These are phyloP conservation scores for Apiotrichum gracile DNA, from an alignment of 1,284 basidiomycete genomes.

Conservation along the genomic window DNA sequence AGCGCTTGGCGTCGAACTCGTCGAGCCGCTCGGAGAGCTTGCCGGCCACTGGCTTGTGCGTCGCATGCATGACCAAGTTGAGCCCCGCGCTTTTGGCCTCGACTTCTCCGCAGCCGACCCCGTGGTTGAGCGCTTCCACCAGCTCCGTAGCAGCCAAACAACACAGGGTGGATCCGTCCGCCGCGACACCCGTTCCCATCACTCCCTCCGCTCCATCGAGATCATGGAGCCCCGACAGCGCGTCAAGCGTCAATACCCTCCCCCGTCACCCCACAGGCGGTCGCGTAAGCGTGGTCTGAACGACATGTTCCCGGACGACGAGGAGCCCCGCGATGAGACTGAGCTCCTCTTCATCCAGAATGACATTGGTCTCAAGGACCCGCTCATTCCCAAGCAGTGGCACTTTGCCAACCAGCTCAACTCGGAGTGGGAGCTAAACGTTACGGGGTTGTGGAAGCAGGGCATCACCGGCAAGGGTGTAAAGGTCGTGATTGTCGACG, in stretches of 20 bases:
- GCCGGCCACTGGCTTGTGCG: conserved; percentile 80
- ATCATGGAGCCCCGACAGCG: conserved; percentile 11
- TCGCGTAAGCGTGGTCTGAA: not conserved
- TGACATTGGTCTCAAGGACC: conserved; percentile 70
- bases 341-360: conserved; percentile 48
- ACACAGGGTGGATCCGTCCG: conserved; percentile 46
- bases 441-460: conserved; percentile 57
- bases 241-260: conserved; percentile 5
- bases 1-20: conserved; percentile 71
- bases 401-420: conserved; percentile 55
- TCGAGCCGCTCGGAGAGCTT: conserved; percentile 83
- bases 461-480: conserved; percentile 82
- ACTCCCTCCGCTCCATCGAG: conserved; percentile 40
- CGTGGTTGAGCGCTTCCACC: conserved; percentile 53
- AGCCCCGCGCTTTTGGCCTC: conserved; percentile 38
- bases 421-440: conserved; percentile 51
- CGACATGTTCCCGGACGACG: not conserved
- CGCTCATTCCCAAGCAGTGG: conserved; percentile 85
- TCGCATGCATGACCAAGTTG: conserved; percentile 23
- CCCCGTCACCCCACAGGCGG: conserved; percentile 39
- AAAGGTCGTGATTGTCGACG: conserved; percentile 86
- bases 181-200: conserved; percentile 55
- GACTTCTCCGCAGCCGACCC: conserved; percentile 18
- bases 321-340: conserved; percentile 48
- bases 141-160: conserved; percentile 23